Percentiles rank a stretch among this genome's conserved stretches.
Evolutionary conservation across 2,329 filamentous ascomycete genomes (phyloP).

Genomic region (Talaromyces sp.): DNA sequence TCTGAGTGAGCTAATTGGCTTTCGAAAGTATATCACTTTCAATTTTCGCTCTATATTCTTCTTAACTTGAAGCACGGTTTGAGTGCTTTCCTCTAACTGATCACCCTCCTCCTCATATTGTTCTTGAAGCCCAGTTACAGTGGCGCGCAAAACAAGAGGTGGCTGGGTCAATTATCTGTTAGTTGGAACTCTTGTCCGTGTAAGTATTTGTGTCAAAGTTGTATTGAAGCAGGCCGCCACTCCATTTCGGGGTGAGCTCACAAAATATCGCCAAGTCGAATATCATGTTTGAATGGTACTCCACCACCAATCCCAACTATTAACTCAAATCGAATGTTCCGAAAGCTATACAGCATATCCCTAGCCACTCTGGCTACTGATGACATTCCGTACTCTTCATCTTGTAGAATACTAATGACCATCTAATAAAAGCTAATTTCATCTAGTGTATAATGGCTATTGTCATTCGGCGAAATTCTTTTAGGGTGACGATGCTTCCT

Average conservation of each 20-base stretch:
- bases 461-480: not conserved
- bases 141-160: not conserved
- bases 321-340: not conserved
- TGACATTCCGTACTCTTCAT: not conserved
- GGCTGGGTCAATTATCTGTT: not conserved
- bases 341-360: constrained; percentile 2
- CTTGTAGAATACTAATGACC: not conserved
- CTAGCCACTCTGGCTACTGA: not conserved
- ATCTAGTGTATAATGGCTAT: not conserved
- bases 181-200: not conserved
- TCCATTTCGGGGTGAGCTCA: constrained; percentile 2
- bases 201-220: not conserved
- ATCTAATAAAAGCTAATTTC: not conserved
- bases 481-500: not conserved
- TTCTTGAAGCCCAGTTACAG: not conserved
- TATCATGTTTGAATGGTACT: not conserved
- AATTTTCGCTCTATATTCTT: not conserved
- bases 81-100: not conserved
- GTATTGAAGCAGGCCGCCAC: not conserved
- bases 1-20: not conserved
- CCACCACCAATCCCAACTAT: constrained; percentile 1
- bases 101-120: not conserved
- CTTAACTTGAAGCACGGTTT: not conserved
- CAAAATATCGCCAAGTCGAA: constrained; percentile 7
- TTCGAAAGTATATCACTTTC: not conserved